Conservation (phyloP, 2,329 filamentous ascomycete genomes). For the Fusarium pseudoanthophilum region DNA sequence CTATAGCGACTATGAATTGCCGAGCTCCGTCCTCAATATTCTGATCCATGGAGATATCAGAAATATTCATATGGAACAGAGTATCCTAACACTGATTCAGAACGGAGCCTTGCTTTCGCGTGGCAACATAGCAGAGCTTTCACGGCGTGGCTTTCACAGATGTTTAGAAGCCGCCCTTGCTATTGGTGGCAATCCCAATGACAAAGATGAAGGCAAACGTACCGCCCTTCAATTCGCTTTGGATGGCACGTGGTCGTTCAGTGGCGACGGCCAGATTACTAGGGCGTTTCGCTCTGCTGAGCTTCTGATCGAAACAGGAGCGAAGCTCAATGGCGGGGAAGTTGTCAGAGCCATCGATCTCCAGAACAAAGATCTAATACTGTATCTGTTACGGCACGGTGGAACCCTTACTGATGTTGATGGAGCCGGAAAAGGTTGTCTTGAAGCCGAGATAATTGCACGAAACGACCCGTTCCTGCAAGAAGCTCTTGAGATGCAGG, state of each 20-base stretch:
- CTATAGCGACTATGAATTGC: too few species aligned
- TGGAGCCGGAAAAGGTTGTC: accelerated
- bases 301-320: accelerated
- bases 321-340: accelerated
- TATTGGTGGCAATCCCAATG: accelerated
- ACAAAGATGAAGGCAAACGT: accelerated
- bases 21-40: too few species aligned
- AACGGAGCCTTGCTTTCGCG: accelerated
- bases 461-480: accelerated
- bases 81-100: accelerated
- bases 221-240: accelerated
- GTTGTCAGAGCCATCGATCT: neutral
- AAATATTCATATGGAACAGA: too few species aligned
- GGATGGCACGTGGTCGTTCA: too few species aligned
- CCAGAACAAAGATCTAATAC: accelerated
- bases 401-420: neutral
- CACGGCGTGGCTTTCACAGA: accelerated
- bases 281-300: neutral
- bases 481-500: neutral
- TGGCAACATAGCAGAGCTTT: accelerated
- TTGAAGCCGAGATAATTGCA: neutral
- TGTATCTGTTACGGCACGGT: neutral
- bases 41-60: too few species aligned
- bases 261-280: too few species aligned
- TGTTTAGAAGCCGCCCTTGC: accelerated